These are phyloP conservation scores for Penicillium coffeae DNA, from an alignment of 495 filamentous ascomycete genomes.

Conservation along the genomic window DNA sequence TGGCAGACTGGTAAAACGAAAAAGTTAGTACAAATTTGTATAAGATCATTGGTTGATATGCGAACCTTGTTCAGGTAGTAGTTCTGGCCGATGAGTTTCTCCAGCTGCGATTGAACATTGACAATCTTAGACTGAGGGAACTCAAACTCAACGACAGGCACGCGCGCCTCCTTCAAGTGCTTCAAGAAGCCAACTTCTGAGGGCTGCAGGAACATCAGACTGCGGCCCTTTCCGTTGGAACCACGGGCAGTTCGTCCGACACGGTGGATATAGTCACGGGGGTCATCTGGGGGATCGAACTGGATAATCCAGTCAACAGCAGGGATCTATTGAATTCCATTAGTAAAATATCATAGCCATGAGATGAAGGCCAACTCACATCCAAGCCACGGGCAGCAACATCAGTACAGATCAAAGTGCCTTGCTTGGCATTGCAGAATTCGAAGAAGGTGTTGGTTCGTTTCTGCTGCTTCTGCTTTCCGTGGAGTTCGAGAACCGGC, in stretches of 20 bases:
- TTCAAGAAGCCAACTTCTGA: conserved; percentile 88
- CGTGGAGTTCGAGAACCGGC: conserved; percentile 71
- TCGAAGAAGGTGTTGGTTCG: conserved; percentile 98
- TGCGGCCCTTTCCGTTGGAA: conserved; percentile 73
- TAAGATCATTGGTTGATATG: background rate
- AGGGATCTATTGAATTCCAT: conserved; percentile 61
- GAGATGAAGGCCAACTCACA: conserved; percentile 41
- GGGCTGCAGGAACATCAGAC: conserved; percentile 88
- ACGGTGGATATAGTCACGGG: conserved; percentile 91
- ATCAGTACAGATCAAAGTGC: conserved; percentile 92
- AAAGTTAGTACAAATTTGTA: conserved; percentile 11
- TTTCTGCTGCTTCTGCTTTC: conserved; percentile 96
- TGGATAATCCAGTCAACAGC: conserved; percentile 94
- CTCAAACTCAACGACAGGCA: conserved; percentile 94
- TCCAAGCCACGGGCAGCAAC: conserved; percentile 93
- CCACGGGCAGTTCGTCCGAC: conserved; percentile 94
- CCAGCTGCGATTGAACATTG: conserved; percentile 92
- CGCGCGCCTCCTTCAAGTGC: conserved; percentile 85
- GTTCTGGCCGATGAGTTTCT: conserved; percentile 87
- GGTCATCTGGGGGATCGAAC: conserved; percentile 90
- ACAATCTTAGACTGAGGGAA: conserved; percentile 88
- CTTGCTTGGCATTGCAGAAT: conserved; percentile 89
- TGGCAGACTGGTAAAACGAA: conserved; percentile 51
- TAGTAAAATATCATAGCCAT: conserved; percentile 1
- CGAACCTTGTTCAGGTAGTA: conserved; percentile 89